A percentile compares a stretch with the other conserved stretches of the same genome.
These are phyloP conservation scores for Cercospora sp. DNA, from an alignment of 2,329 filamentous ascomycete genomes.

Conservation along the genomic window DNA sequence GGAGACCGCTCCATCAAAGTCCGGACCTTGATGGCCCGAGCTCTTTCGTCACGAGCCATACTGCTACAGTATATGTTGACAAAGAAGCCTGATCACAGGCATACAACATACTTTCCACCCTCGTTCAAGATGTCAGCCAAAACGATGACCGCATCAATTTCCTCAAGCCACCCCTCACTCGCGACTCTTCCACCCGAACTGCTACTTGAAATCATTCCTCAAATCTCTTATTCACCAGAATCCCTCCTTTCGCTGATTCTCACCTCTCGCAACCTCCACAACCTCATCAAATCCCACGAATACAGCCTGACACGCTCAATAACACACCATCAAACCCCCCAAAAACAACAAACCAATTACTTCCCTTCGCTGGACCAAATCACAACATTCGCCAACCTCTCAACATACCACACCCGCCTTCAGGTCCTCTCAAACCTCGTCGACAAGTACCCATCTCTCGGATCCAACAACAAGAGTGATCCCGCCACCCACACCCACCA, in stretches of 20 bases:
- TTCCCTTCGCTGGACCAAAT: conserved; percentile 24
- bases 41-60: conserved; percentile 7
- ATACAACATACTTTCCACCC: not conserved
- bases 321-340: conserved; percentile 21
- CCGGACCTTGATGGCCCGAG: conserved; percentile 14
- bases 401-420: not conserved
- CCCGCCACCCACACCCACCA: not conserved
- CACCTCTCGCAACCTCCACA: conserved; percentile 33
- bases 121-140: not conserved
- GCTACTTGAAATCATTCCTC: conserved; percentile 37
- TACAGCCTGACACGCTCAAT: conserved; percentile 33
- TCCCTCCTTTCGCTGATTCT: conserved; percentile 31
- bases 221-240: conserved; percentile 34
- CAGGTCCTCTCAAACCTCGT: not conserved
- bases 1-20: conserved; percentile 9
- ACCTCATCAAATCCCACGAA: conserved; percentile 35
- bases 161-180: conserved; percentile 10
- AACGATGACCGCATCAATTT: not conserved
- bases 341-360: conserved; percentile 23
- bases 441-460: not conserved
- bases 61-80: not conserved
- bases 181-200: conserved; percentile 34
- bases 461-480: not conserved
- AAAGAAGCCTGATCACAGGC: not conserved
- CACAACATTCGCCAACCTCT: conserved; percentile 2